Evolutionary conservation across 768 basidiomycete species (phyloP), one percentile per base, ranked within the genome.

Genomic region (Pholiota conissans): DNA sequence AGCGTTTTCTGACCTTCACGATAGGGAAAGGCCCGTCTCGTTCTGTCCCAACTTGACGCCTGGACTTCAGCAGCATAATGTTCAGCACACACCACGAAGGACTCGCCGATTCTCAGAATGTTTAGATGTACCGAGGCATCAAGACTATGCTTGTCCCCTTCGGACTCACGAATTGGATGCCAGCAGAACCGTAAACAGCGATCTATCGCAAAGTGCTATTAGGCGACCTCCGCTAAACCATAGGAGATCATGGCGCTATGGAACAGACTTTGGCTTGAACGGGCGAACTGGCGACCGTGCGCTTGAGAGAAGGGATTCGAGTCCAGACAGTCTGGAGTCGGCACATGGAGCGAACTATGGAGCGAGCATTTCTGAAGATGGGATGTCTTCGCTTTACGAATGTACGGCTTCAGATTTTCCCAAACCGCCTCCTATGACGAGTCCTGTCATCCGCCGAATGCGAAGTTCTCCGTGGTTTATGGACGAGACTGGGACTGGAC

Each of bases 391-490:
- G 26, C 47, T 71, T 18, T 68, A 70, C 30, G 63, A 71, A 48
- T 70, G 73, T 28, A 66, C 72, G 50, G 66, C 71, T 42, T 71
- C 74, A 22, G 76, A 74, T 51, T 76, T 76, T 61, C 74, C 76
- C 11, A 72, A 73, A 55, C 80, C 80, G 1, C 79, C 79, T 24
- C 72, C 74, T 10, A 71, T 76, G n/a, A 59, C 65, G 11, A 74
- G 71, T 59, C 75, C 77, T 6, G 69, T 70, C 29, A 66, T 79
- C 27, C 72, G 78, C 13, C 72, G 75, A 37, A 77, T 80, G 73
- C 74, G 73, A 42, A 79, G 77, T 60, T 75, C 76, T 13, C 79
- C 78, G 29, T 69, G 76, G 69, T 75, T 77, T 58, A 68, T 67
- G 24, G 61, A 58, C 18, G 53, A 58, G 22, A 47, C 35, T 26